Base-by-base conservation (phyloP, 2,329 filamentous ascomycete species). In the Alternaria longipes region DNA sequence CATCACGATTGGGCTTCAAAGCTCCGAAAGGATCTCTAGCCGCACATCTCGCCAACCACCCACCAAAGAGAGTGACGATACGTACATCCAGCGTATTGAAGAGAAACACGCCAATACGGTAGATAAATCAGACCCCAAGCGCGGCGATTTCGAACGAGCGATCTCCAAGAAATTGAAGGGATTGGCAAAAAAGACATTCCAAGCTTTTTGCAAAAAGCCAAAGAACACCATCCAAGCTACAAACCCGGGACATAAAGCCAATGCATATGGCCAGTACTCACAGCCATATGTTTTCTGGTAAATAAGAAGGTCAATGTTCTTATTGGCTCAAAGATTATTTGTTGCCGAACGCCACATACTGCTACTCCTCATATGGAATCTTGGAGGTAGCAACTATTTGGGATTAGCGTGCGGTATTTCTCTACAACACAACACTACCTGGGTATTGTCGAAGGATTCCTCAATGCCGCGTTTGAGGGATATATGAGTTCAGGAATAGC, bases 321-420 rank as follows among this genome's bases (percentile, higher is more conserved):
- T 9, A 5, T 11, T 22, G 2, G 46, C 30, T 14, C 6, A 2
- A 36, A 8, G 3, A 7, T 34, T 16, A 4, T 22, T 14, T 2
- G 2, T 20, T 22, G 22, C 18, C 28, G 7, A 49, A 22, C 45
- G 45, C 45, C 45, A 49, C 45, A 34, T 1, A 22, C 45, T 49
- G 5, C 45, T 3, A 16, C 45, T 18, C 8, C 28, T 24, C 7
- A n/a, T 22, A 9, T 7, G 2, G 38, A 12, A 4, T 22, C 18
- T 18, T 34, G 4, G 45, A 34, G 3, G 8, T 1, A 11, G 12
- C 8, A 49, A 34, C 45, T 4, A 22, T 49, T 49, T 18, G 18
- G 45, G 28, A 18, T 34, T 49, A 49, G 45, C 45, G 28, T 49
- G 45, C 45, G 45, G 45, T 22, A 49, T 49, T 49, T 49, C 28